phyloP scores from a whole-genome alignment of 2,329 filamentous ascomycete species.

The Diaporthe nobilis region DNA sequence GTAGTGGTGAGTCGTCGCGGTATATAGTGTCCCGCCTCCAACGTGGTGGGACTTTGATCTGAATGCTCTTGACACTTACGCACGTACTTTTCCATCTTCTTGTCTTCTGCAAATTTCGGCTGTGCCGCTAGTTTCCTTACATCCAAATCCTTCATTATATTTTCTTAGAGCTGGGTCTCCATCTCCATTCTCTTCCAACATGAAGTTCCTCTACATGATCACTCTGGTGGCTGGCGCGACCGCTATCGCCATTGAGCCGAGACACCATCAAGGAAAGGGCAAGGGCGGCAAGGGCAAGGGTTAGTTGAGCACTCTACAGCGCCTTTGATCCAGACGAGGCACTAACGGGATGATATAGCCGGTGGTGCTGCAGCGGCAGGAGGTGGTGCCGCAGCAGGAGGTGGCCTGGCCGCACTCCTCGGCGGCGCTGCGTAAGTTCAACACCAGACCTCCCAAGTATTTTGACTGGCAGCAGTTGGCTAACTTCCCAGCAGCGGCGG shows the following conservation, averaged over 20 bases:
- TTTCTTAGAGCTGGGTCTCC: slow-evolving; percentile 13
- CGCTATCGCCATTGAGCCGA: slow-evolving; percentile 18
- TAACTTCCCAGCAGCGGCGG: background rate
- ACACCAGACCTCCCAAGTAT: too few species aligned
- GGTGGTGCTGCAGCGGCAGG: background rate
- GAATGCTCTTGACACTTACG: background rate
- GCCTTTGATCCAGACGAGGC: background rate
- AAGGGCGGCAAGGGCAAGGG: slow-evolving; percentile 24
- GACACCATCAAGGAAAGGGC: slow-evolving; percentile 27
- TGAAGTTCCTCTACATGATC: slow-evolving; percentile 32
- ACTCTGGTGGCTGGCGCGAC: slow-evolving; percentile 11
- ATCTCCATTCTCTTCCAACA: slow-evolving; percentile 21
- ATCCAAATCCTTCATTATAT: background rate
- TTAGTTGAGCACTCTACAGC: background rate
- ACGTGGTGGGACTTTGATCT: background rate
- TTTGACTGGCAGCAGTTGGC: background rate
- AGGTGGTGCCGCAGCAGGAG: background rate
- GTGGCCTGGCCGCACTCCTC: background rate
- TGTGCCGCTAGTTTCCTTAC: slow-evolving; percentile 17
- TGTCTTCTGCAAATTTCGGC: slow-evolving; percentile 14
- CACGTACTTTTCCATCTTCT: background rate
- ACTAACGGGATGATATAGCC: background rate
- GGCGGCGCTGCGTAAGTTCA: slow-evolving; percentile 13
- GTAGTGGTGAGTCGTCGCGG: background rate
- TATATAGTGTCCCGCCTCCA: background rate